Evolutionary conservation across 1,139 yeast genomes (phyloP), one percentile per base, ranked within the genome.

Genomic region (Saccharomyces hybrid): DNA sequence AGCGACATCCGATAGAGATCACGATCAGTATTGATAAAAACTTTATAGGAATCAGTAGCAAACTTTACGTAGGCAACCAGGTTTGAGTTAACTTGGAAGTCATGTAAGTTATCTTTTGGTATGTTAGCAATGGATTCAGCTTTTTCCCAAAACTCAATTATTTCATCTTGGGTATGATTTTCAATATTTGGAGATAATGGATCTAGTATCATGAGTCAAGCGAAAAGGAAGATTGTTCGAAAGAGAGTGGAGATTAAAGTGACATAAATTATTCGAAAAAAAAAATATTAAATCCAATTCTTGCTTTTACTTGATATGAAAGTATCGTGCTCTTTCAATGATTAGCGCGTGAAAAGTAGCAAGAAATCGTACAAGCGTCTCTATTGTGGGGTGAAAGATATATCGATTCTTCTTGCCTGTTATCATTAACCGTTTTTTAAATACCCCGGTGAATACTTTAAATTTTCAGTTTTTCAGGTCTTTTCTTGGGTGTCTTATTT

Each of bases 1-100:
- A 72, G 56, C 1, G 70, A 73, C 57, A 72, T 63, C 14, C 73
- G 63, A 53, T 72, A 73, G 30, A 73, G 53, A 52, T 71, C 75
- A 47, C 65, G 69, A 53, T 73, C 76, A 3, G 68, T 59, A 25
- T 63, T 63, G 27, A 73, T 61, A 50, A 59, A 69, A 25, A 64
- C 65, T 42, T 65, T 63, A 50, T 71, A 64, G 46, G 69, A 65
- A 48, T 73, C 73, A 2, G 74, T 63, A 2, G 72, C 67, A 1
- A 61, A 53, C 52, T 73, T 72, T 30, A 73, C 47, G 55, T 66
- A 73, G 2, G 64, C 61, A 3, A 73, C 75, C 42, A 73, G 63
- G 4, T 59, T 60, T 4, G 69, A 52, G 59, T 73, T 73, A 0
- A 63, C 62, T 2, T 55, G 55, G 11, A 58, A 52, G 32, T 67